These are phyloP conservation scores for Suhomyces bribrorum DNA, from an alignment of 1,139 yeast genomes.

Conservation along the genomic window DNA sequence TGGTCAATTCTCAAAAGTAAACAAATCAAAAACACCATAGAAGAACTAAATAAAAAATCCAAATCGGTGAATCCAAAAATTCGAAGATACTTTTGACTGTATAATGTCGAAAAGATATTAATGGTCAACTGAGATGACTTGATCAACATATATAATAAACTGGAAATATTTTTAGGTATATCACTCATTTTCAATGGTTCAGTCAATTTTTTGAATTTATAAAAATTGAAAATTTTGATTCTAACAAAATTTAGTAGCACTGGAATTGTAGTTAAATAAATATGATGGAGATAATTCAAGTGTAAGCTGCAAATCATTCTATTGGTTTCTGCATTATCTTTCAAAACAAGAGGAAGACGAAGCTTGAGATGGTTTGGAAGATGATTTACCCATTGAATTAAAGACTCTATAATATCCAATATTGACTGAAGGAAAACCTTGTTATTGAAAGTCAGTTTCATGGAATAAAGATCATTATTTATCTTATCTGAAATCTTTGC, in stretches of 20 bases:
- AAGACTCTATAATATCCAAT: slow-evolving; percentile 20
- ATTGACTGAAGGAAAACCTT: slow-evolving; percentile 21
- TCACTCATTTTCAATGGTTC: slow-evolving; percentile 11
- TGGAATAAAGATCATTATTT: slow-evolving; percentile 23
- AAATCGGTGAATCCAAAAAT: slow-evolving; percentile 31
- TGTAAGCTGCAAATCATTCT: slow-evolving; percentile 29
- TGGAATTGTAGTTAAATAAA: slow-evolving; percentile 31
- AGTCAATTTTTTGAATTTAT: slow-evolving; percentile 8
- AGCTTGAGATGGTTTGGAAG: slow-evolving; percentile 24
- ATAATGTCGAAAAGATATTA: slow-evolving; percentile 25
- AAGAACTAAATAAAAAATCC: slow-evolving; percentile 26
- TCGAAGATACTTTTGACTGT: slow-evolving; percentile 21
- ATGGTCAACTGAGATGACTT: slow-evolving; percentile 29
- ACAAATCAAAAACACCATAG: slow-evolving; percentile 27
- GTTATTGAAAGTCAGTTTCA: slow-evolving; percentile 19
- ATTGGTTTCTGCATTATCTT: slow-evolving; percentile 14
- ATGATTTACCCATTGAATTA: slow-evolving; percentile 25
- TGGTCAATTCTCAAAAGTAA: slow-evolving; percentile 20
- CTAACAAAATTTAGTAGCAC: slow-evolving; percentile 27
- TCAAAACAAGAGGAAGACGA: slow-evolving; percentile 12
- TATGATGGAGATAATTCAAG: slow-evolving; percentile 32
- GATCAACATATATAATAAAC: slow-evolving; percentile 21
- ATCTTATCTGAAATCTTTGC: slow-evolving; percentile 29
- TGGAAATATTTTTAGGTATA: slow-evolving; percentile 25
- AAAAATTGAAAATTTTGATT: slow-evolving; percentile 16